Evolutionary conservation across 257 asterid genomes (phyloP), one percentile per base, ranked within the genome.

Genomic region (Plectranthus barbatus): DNA sequence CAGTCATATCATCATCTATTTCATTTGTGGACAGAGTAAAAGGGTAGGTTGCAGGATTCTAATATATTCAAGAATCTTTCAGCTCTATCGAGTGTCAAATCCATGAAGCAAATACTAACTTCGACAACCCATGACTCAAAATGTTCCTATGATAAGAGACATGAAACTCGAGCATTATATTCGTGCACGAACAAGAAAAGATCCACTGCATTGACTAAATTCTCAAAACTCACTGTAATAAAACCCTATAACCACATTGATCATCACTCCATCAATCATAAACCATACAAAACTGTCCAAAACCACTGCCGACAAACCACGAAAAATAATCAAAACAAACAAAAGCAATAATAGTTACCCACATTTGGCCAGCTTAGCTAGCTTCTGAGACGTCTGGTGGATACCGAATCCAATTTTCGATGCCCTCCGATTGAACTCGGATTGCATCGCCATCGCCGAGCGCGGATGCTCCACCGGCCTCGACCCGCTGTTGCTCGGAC

Each of bases 311-410:
- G 36, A 37, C 31, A 50, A 48, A 61, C 3, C 13, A 34, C 17
- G 60, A 13, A 47, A 21, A 23, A 29, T 9, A 9, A 17, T 47
- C 2, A 40, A 10, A 47, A 15, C 56, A 24, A 5, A 52, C 7
- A 48, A 52, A 20, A 13, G 41, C 3, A 54, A 60, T 19, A 8
- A 49, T 4, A 54, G 54, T 54, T 24, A 72, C 88, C 67, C 67
- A 91, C 98, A 76, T 81, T 88, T 79, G 20, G 98, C 96, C 62
- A 91, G 94, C 81, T 78, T 84, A 17, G 94, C 77, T 44, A 91
- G 86, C 74, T 88, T 91, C 83, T 86, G 96, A 54, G 98, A 91
- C 7, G 95, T 80, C 72, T 88, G 94, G 56, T 88, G 95, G 41
- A 91, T 91, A 58, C 95, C 96, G 15, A 81, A 76, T 50, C 86